Base-by-base conservation (phyloP, 306 rosid species). In the Corylus avellana region DNA sequence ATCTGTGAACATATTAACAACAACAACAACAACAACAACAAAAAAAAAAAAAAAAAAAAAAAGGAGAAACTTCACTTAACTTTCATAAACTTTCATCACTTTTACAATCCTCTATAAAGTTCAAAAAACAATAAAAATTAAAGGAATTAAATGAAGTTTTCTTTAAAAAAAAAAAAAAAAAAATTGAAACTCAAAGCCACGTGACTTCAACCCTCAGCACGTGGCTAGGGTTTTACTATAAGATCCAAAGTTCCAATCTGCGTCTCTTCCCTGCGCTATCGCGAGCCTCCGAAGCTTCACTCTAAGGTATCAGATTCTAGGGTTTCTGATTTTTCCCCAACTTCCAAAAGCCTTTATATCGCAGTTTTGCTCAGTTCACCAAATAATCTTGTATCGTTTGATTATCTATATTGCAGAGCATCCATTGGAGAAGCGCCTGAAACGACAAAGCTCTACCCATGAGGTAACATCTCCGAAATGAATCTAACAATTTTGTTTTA, bases 381-480 rank as follows among this genome's bases (percentile, higher is more conserved):
- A 2, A 7, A 29, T 22, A 27, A 29, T 74, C 46, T 0, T 72
- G 2, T 7, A 39, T 20, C 56, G 17, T 37, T 50, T 47, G 12
- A 46, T 78, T 57, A 4, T 73, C 12, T 16, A 7, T 49, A 53
- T 79, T 73, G 47, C 68, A 71, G 76, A 56, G 37, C 48, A 29
- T 4, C 62, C 39, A 58, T 58, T 35, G 72, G 39, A 9, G 25
- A 48, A 44, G 81, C 61, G 14, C 3, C 35, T 59, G 81, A 35
- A 73, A 74, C 42, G 13, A 46, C 35, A 53, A 51, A 48, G 57
- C 72, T 82, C 25, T 13, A 49, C 20, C 55, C 22, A 84, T 84
- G 87, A 84, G 87, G 87, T 80, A 73, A 78, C 29, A 2, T 7
- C 13, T 1, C n/a, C 3, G 5, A 49, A 49, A 18, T 62, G 5